Percentiles rank a stretch among this genome's conserved stretches.
These are phyloP conservation scores for Ensete ventricosum DNA, from an alignment of 176 grass and related monocot genomes.

Conservation along the genomic window DNA sequence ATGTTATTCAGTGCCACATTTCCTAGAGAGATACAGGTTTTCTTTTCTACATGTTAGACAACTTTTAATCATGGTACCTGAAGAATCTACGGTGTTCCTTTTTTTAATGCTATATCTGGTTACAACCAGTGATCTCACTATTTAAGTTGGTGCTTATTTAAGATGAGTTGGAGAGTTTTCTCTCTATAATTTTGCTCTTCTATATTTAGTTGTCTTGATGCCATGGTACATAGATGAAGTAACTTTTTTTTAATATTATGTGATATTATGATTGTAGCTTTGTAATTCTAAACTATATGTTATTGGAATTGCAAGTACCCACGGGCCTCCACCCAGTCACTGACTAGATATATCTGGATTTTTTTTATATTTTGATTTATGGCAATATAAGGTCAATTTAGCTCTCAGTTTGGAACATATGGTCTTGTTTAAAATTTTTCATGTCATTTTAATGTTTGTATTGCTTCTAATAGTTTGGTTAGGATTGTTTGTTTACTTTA, in stretches of 20 bases:
- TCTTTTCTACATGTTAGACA: neutral
- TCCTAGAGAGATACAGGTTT: slow-evolving; percentile 75
- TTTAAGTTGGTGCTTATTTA: neutral
- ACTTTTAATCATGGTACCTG: too few species aligned
- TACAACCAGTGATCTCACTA: too few species aligned
- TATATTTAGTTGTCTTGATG: neutral
- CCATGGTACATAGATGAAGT: neutral
- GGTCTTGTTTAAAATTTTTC: too few species aligned
- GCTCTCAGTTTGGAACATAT: neutral
- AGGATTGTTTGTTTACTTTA: too few species aligned
- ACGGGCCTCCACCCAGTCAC: too few species aligned
- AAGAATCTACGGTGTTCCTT: too few species aligned
- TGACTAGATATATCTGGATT: too few species aligned
- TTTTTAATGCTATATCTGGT: too few species aligned
- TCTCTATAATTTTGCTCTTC: neutral
- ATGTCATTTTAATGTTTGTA: too few species aligned
- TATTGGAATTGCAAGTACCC: too few species aligned
- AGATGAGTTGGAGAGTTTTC: neutral
- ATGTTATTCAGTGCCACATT: slow-evolving; percentile 92
- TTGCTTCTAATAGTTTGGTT: too few species aligned
- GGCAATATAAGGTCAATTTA: neutral
- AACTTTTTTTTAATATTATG: neutral
- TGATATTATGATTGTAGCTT: neutral
- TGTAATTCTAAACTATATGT: neutral
- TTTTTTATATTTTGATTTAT: too few species aligned